Evolutionary conservation across 2,329 filamentous ascomycete genomes (phyloP), one percentile per base, ranked within the genome.

Genomic region (Domatiomyces catenatus): DNA sequence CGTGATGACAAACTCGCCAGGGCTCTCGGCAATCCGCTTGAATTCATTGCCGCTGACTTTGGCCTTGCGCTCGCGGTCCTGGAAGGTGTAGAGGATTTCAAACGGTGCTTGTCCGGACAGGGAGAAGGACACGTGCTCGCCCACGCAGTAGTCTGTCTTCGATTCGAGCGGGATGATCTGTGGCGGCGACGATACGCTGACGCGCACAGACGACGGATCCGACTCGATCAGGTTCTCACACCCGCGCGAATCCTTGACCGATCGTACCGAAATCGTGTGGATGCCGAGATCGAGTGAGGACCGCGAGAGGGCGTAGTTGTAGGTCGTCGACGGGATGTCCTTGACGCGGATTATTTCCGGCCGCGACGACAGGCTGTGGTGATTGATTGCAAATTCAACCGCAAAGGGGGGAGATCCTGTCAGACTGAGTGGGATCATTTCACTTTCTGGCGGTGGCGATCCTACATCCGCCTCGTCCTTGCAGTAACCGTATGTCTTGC

Each of bases 401-500:
- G 82, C 83, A 70, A 98, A 98, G 0, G 92, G 92, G 5, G 90
- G 80, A 15, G 83, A 73, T 42, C 92, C 92, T 52, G 84, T 84
- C 17, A 98, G 75, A 1, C 78, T 81, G 52, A 98, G 83, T 0
- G 90, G 89, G 50, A 98, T 94, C 42, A 79, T 80, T 62, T 98
- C 89, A 60, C 93, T 86, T 49, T 80, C 79, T 48, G 84, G 77
- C 60, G 94, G 86, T 51, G 51, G 15, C 44, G 48, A 44, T 49
- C 50, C 52, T 45, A 58, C 50, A 36, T 49, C 52, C 18, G 55
- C 51, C 36, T 60, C 58, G 46, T 88, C 81, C 64, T 88, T 83
- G 69, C 92, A 98, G 67, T 90, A 94, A 64, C 92, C 94, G 73
- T 95, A 95, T 0, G 86, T 89, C 66, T 92, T 92, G 15, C 89